Conservation (phyloP, 495 filamentous ascomycete genomes). For the Cairneyella variabilis region DNA sequence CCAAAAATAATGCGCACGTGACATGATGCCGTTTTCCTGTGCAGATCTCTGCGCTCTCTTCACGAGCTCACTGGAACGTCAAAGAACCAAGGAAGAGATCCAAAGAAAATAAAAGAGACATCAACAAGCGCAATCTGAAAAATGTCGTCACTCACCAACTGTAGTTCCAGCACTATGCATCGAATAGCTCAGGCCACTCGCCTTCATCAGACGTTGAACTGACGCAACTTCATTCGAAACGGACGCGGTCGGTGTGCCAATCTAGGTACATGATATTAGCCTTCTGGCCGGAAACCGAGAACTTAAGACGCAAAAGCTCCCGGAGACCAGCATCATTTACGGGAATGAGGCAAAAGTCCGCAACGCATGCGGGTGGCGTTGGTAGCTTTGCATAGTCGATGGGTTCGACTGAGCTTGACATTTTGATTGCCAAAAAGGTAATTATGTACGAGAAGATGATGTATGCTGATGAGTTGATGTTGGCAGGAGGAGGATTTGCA, state of each 20-base stretch:
- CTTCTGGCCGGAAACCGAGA: neutral
- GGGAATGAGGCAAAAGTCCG: slow-evolving; percentile 81
- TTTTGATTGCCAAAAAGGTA: no score
- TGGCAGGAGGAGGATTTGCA: no score
- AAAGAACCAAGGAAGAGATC: neutral
- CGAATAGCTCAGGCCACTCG: slow-evolving; percentile 70
- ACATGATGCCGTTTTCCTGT: neutral
- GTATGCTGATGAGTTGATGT: no score
- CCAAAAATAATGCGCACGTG: no score
- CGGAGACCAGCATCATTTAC: slow-evolving; percentile 37
- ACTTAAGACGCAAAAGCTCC: neutral
- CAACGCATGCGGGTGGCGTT: slow-evolving; percentile 70
- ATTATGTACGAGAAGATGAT: no score
- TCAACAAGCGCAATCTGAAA: neutral
- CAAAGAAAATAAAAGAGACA: neutral
- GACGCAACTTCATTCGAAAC: slow-evolving; percentile 85
- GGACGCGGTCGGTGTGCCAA: slow-evolving; percentile 72
- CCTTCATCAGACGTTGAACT: slow-evolving; percentile 81
- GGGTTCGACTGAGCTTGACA: no score
- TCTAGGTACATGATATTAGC: slow-evolving; percentile 11
- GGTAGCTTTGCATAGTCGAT: slow-evolving; percentile 41
- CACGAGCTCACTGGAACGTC: neutral
- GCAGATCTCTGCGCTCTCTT: no score
- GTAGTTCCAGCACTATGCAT: slow-evolving; percentile 91
- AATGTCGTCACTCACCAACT: slow-evolving; percentile 59